Conservation (phyloP, 2,329 filamentous ascomycete genomes). For the Rutstroemia sp. region DNA sequence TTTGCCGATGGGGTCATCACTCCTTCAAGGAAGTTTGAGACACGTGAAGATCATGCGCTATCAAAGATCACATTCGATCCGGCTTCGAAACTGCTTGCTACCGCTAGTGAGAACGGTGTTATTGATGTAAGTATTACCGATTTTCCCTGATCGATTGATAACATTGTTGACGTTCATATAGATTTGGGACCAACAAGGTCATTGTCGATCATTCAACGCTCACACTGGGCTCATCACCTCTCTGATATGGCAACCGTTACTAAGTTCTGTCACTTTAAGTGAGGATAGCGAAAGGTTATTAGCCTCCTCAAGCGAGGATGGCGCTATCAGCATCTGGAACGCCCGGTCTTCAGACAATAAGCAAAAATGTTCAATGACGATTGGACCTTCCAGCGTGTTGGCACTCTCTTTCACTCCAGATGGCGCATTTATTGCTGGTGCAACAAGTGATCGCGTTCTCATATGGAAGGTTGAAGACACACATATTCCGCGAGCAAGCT, state of each 20-base stretch:
- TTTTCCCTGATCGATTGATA: not conserved
- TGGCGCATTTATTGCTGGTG: conserved; percentile 55
- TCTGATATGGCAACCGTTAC: conserved; percentile 53
- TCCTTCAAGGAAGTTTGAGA: conserved; percentile 42
- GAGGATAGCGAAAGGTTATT: conserved; percentile 39
- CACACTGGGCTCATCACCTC: conserved; percentile 52
- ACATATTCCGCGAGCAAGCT: conserved; percentile 50
- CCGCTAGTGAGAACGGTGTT: conserved; percentile 50
- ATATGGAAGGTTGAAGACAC: conserved; percentile 60
- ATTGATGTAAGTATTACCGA: conserved; percentile 45
- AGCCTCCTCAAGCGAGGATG: conserved; percentile 56
- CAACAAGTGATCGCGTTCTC: conserved; percentile 49
- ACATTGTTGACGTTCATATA: conserved; percentile 29
- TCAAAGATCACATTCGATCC: conserved; percentile 50
- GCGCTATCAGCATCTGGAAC: conserved; percentile 57
- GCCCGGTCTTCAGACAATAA: conserved; percentile 47
- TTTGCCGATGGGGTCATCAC: conserved; percentile 41
- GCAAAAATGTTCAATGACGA: conserved; percentile 52
- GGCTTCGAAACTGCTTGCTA: conserved; percentile 46
- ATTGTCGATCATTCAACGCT: conserved; percentile 48
- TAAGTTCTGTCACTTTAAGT: conserved; percentile 32
- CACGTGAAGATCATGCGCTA: conserved; percentile 45
- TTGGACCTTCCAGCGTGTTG: conserved; percentile 46
- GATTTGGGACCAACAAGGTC: conserved; percentile 38
- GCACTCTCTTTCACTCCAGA: conserved; percentile 56